Evolutionary conservation across 148 eudicot genomes (phyloP), one percentile per base, ranked within the genome.

Genomic region (Oxyria digyna): DNA sequence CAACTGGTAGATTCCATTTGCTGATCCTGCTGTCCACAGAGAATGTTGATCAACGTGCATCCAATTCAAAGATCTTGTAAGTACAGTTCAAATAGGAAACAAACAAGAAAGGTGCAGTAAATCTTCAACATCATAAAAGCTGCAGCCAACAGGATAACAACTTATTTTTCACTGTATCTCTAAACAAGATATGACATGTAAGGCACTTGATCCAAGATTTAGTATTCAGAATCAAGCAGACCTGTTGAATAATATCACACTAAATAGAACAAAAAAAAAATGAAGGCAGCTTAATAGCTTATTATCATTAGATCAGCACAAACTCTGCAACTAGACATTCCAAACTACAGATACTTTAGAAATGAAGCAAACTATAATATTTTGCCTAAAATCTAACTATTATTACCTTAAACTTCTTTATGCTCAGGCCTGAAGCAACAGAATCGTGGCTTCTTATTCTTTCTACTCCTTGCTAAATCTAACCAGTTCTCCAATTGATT

Each of bases 351-450:
- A 27, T 29, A 59, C 37, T 38, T 38, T 14, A 59, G 65, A 59
- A 59, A 59, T 14, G 65, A 59, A 59, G 31, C 65, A 59, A 59
- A 31, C 65, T 59, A 59, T 3, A 2, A 35, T 35, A 59, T 14
- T 31, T 38, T 59, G 8, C 35, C 38, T 59, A 59, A 27, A 2
- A 59, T 23, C 14, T 63, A 59, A 62, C 6, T 38, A n/a, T n/a
- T 33, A 38, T 64, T 74, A 72, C 72, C 78, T 40, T 45, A 73
- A 37, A 27, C 77, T 69, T 78, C 71, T 32, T 50, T 71, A 18
- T 73, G 45, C 12, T 87, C 50, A 49, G 84, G 72, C 52, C 78
- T 86, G 45, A 88, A 79, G 77, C 97, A 91, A 40, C 95, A 88
- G 54, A 81, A 71, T 8, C 85, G 87, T 17, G 81, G 42, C 52